Conservation (phyloP, 805 yeast genomes). For the Cyberlindnera sargentensis region DNA sequence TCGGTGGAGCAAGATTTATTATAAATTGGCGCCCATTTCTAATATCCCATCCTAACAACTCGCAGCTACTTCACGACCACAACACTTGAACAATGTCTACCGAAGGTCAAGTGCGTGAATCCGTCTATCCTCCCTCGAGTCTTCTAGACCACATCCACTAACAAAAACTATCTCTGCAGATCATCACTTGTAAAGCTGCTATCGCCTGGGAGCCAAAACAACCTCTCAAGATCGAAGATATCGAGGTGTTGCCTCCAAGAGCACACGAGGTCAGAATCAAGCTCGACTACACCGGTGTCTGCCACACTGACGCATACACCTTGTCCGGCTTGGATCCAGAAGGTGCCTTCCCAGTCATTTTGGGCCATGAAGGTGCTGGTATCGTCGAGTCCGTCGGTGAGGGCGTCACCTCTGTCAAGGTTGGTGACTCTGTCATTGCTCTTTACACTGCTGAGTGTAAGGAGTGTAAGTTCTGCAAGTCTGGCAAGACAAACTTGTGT, state of each 20-base stretch:
- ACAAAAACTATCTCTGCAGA: slow-evolving; percentile 14
- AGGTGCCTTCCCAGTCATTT: slow-evolving; percentile 86
- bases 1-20: background rate
- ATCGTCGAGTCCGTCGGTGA: slow-evolving; percentile 92
- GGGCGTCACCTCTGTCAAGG: slow-evolving; percentile 83
- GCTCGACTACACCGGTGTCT: slow-evolving; percentile 83
- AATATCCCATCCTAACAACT: background rate
- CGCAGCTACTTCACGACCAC: background rate
- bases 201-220: slow-evolving; percentile 95
- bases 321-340: slow-evolving; percentile 93
- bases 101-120: slow-evolving; percentile 5
- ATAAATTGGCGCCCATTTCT: background rate
- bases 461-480: slow-evolving; percentile 89
- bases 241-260: slow-evolving; percentile 89
- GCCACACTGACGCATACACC: slow-evolving; percentile 98
- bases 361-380: slow-evolving; percentile 99
- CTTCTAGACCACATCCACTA: background rate
- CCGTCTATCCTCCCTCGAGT: background rate
- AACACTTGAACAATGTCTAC: slow-evolving; percentile 9
- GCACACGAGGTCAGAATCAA: slow-evolving; percentile 97
- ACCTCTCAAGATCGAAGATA: slow-evolving; percentile 74
- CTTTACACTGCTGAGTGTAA: slow-evolving; percentile 95
- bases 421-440: slow-evolving; percentile 90
- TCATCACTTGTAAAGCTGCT: slow-evolving; percentile 89
- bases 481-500: slow-evolving; percentile 96